Base-by-base conservation (phyloP, 2,329 filamentous ascomycete species). In the Cladophialophora immunda region DNA sequence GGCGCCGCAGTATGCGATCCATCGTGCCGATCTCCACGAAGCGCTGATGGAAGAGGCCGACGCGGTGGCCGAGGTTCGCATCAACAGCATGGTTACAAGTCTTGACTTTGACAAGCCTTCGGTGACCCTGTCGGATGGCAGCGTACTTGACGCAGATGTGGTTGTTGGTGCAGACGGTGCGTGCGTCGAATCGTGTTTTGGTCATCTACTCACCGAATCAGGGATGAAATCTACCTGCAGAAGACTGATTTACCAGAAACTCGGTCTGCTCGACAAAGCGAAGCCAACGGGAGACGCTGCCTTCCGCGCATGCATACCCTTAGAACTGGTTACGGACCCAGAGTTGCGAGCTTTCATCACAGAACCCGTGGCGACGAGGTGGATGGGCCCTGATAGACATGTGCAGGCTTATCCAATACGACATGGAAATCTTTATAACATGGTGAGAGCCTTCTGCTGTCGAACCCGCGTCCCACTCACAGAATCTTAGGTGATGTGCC, bases 331-430 rank as follows among this genome's bases (percentile, higher is more conserved):
- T 3, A 67, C 75, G 0, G 74, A 75, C 32, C 70, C 73, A 25
- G 69, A 71, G 6, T 71, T 73, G 68, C 61, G 67, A 4, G 19
- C 70, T 22, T 64, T 75, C 9, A 71, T 75, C 15, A 70, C 58
- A 30, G 65, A 72, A 17, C 73, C 73, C 0, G 73, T 72, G 68
- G 71, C 71, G 19, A 70, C 68, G n/a, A 69, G 75, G 61, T 76
- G 73, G 75, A 73, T 75, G 69, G 74, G 74, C 22, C 73, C 74
- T 6, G 71, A 74, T 52, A 71, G 67, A 2, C 74, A 76, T 59
- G 73, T 69, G 4, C 73, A 75, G 25, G 71, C 71, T 27, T 75
- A 76, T 57, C 74, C 73, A 15, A 65, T 76, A 0, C 66, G 73
- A n/a, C 70, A 65, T 52, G 72, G 73, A 29, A 71, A 74, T 34